Evolutionary conservation across 768 basidiomycete species (phyloP).

Genomic region (Boletus rex-veris): DNA sequence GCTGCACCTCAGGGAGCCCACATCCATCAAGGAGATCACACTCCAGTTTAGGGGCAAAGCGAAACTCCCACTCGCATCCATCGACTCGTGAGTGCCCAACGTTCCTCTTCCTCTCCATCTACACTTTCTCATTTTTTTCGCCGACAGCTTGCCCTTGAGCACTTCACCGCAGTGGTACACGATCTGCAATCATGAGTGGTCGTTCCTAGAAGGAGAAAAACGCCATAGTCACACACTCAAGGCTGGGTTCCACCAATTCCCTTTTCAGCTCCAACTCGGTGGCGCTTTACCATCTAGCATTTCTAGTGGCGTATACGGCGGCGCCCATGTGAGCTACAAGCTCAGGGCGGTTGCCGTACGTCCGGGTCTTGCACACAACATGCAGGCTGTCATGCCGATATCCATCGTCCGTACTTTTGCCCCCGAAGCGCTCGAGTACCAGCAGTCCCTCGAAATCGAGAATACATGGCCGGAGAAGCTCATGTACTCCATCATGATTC

Average conservation of each 20-base stretch:
- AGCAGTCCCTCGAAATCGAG: slow-evolving; percentile 92
- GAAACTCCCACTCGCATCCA: slow-evolving; percentile 53
- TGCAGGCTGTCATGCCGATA: slow-evolving; percentile 60
- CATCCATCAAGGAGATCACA: slow-evolving; percentile 78
- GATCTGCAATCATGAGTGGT: slow-evolving; percentile 85
- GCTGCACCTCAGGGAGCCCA: slow-evolving; percentile 76
- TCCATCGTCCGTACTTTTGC: slow-evolving; percentile 70
- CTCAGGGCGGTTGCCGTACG: slow-evolving; percentile 83
- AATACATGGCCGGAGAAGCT: slow-evolving; percentile 97
- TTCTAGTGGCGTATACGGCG: slow-evolving; percentile 48
- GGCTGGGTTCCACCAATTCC: slow-evolving; percentile 91
- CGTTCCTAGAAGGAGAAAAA: slow-evolving; percentile 83
- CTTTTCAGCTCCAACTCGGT: slow-evolving; percentile 84
- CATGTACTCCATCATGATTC: slow-evolving; percentile 92
- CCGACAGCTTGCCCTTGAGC: slow-evolving; percentile 19
- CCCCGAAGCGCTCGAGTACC: slow-evolving; percentile 87
- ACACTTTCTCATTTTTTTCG: not conserved
- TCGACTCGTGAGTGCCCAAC: slow-evolving; percentile 53
- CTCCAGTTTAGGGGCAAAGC: slow-evolving; percentile 85
- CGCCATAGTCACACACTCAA: slow-evolving; percentile 84
- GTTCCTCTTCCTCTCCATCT: slow-evolving; percentile 2
- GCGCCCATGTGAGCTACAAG: slow-evolving; percentile 80
- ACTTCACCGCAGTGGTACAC: slow-evolving; percentile 49
- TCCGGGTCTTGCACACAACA: slow-evolving; percentile 67
- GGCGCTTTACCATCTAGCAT: slow-evolving; percentile 82